Evolutionary conservation across 768 basidiomycete genomes (phyloP).

Genomic region (Fibroporia radiculosa): DNA sequence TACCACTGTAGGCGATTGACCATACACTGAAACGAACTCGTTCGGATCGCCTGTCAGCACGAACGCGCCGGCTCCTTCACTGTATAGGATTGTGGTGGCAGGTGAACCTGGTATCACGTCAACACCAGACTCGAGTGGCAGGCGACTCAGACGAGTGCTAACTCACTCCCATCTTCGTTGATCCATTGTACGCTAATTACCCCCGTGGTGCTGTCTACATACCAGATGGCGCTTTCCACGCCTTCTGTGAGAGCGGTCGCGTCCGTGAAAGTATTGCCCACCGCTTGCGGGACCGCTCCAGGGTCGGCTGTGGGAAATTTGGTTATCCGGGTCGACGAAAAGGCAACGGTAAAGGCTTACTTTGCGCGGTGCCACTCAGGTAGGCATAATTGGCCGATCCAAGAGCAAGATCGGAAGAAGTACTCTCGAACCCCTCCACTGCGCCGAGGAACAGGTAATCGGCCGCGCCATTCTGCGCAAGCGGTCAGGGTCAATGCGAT

Average conservation of each 20-base stretch:
- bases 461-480: constrained; percentile 7
- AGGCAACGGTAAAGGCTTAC: constrained; percentile 5
- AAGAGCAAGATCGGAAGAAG: constrained; percentile 4
- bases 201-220: constrained; percentile 3
- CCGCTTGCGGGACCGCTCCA: constrained; percentile 3
- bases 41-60: constrained; percentile 4
- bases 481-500: background rate
- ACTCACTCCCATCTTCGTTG: constrained; percentile 15
- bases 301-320: constrained; percentile 4
- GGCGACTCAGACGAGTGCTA: background rate
- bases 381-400: constrained; percentile 13
- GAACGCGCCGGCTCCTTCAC: background rate
- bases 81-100: constrained; percentile 3
- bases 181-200: constrained; percentile 13
- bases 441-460: constrained; percentile 8
- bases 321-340: background rate
- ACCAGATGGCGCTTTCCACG: constrained; percentile 19
- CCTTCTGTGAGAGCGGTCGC: constrained; percentile 6
- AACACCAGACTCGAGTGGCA: background rate
- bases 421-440: constrained; percentile 10
- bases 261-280: constrained; percentile 14
- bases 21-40: constrained; percentile 1
- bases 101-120: background rate
- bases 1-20: background rate
- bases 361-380: constrained; percentile 8